Evolutionary conservation across 805 yeast species (phyloP).

Genomic region (Pichia eremophila): DNA sequence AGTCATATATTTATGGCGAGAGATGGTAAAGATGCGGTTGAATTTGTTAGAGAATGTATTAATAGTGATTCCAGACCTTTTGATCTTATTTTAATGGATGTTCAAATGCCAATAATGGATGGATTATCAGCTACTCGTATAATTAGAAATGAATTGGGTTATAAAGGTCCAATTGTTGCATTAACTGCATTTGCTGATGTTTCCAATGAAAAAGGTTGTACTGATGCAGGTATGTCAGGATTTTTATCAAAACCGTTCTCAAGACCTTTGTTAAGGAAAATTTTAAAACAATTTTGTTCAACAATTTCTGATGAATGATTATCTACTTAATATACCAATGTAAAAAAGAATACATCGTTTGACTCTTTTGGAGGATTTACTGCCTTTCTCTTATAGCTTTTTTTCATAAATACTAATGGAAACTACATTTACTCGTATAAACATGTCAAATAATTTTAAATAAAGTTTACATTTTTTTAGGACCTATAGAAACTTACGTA

Average conservation of each 20-base stretch:
- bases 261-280: constrained; percentile 54
- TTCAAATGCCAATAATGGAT: constrained; percentile 92
- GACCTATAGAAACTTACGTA: not conserved
- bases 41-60: constrained; percentile 43
- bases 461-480: no score
- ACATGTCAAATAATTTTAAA: no score
- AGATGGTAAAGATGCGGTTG: constrained; percentile 87
- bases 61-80: constrained; percentile 31
- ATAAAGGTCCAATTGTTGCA: constrained; percentile 75
- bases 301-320: not conserved
- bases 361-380: no score
- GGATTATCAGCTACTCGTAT: constrained; percentile 76
- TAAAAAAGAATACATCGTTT: no score
- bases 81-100: constrained; percentile 89
- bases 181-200: constrained; percentile 94
- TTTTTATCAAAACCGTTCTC: constrained; percentile 84
- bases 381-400: no score
- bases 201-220: constrained; percentile 75
- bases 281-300: constrained; percentile 39
- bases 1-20: constrained; percentile 65
- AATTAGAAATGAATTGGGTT: constrained; percentile 55
- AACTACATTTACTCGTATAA: no score
- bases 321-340: no score
- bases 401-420: no score
- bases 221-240: constrained; percentile 87